Evolutionary conservation across 1,284 basidiomycete genomes (phyloP), one percentile per base, ranked within the genome.

Genomic region (Ganoderma lingzhi): DNA sequence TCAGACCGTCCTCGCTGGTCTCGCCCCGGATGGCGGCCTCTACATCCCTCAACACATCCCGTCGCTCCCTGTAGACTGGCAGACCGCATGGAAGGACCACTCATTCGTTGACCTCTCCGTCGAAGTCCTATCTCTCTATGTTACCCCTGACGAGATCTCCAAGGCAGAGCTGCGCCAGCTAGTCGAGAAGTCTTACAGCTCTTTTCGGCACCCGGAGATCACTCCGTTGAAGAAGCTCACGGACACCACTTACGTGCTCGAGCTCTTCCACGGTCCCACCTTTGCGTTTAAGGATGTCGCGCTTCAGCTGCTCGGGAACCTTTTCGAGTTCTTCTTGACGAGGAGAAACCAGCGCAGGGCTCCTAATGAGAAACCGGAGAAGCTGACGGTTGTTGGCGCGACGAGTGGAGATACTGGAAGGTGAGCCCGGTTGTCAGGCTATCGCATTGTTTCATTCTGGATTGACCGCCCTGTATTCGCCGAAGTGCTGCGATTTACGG

Each of bases 201-300:
- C 92, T 14, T 99, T 99, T 86, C 87, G 96, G 45, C 88, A 95
- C 80, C 86, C 90, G 0, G 88, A 93, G 48, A 90, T 97, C 68
- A 96, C 96, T 0, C 98, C 98, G 1, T 80, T 98, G 30, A 86
- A 89, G 71, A 89, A 92, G 77, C 85, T 97, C 14, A 84, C 87
- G 74, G 88, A 91, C 69, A 90, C 90, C 78, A 85, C 82, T 15
- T 96, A 90, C 78, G 85, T 98, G n/a, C 85, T 99, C 66, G 97
- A 99, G 81, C 87, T 99, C 39, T 99, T 96, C 87, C 97, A 99
- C 79, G 98, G 98, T 0, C 98, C 98, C 4, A 99, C 98, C 0
- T 99, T 96, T 82, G 97, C 98, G 8, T 99, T 99, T 88, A 99
- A 99, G 84, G 98, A 99, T 78, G 96, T 99, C 41, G 98, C 98